Percentiles rank a stretch among this genome's conserved stretches.
Conservation (phyloP, 495 filamentous ascomycete genomes). For the Talaromyces wortmannii region DNA sequence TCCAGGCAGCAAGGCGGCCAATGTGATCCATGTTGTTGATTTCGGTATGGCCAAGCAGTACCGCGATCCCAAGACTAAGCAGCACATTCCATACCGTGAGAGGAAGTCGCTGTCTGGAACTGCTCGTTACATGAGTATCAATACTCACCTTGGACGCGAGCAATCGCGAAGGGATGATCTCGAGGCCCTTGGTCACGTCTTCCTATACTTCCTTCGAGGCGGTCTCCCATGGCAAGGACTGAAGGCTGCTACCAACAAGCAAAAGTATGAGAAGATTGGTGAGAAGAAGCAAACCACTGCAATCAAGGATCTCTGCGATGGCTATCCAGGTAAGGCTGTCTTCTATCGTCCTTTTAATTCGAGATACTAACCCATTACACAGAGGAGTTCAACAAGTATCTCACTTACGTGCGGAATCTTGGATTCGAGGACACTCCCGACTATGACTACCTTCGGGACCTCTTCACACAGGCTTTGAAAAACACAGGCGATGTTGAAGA, state of each 20-base stretch:
- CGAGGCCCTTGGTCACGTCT: constrained; percentile 94
- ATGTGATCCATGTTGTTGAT: constrained; percentile 98
- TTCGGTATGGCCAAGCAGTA: constrained; percentile 99
- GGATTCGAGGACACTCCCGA: constrained; percentile 98
- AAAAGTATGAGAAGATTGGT: constrained; percentile 99
- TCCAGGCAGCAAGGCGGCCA: constrained; percentile 85
- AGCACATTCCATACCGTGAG: constrained; percentile 98
- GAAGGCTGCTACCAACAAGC: constrained; percentile 99
- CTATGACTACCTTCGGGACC: constrained; percentile 94
- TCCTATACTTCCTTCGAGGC: constrained; percentile 98
- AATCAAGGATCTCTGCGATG: constrained; percentile 95
- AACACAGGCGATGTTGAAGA: constrained; percentile 92
- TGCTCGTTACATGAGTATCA: constrained; percentile 99
- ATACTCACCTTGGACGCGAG: constrained; percentile 93
- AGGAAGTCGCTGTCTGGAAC: constrained; percentile 96
- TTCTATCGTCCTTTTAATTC: background rate
- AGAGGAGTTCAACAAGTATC: constrained; percentile 96
- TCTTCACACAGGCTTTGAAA: constrained; percentile 96
- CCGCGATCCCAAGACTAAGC: constrained; percentile 96
- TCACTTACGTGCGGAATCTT: constrained; percentile 94
- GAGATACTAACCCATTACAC: constrained; percentile 7
- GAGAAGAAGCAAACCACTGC: constrained; percentile 99
- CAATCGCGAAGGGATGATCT: constrained; percentile 96
- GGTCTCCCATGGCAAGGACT: constrained; percentile 97
- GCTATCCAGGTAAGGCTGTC: constrained; percentile 63